Percentiles rank a stretch among this genome's conserved stretches.
Evolutionary conservation across 192 early-diverging fungal genomes (phyloP).

Genomic region (Diversispora eburnea): DNA sequence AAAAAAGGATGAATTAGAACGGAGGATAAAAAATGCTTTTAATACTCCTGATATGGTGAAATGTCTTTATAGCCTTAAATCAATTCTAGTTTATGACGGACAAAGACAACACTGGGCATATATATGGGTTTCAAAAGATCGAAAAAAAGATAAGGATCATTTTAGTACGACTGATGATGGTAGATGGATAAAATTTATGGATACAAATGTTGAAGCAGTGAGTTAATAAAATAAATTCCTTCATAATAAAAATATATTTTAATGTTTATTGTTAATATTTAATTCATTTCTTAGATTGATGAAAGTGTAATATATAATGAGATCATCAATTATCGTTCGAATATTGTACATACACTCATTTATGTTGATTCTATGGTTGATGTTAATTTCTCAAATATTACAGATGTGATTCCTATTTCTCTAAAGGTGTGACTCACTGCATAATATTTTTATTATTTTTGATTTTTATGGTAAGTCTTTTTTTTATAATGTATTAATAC

Average conservation of each 20-base stretch:
- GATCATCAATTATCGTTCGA: neutral
- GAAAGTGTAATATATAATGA: neutral
- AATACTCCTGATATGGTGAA: slow-evolving; percentile 7
- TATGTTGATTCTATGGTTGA: slow-evolving; percentile 3
- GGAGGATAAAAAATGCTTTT: neutral
- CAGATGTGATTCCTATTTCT: neutral
- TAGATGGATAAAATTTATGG: neutral
- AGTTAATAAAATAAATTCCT: neutral
- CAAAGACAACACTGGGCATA: slow-evolving; percentile 7
- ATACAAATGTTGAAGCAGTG: neutral
- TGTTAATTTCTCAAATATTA: neutral
- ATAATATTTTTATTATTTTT: neutral
- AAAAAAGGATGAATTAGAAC: slow-evolving; percentile 5
- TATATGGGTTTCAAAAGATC: slow-evolving; percentile 10
- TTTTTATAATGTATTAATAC: neutral
- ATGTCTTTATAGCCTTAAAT: neutral
- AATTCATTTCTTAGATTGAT: neutral
- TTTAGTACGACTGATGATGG: slow-evolving; percentile 2
- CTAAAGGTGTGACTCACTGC: neutral
- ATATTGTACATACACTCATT: slow-evolving; percentile 1
- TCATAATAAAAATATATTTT: neutral
- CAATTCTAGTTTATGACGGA: neutral
- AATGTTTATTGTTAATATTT: neutral
- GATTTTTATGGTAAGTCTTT: neutral
- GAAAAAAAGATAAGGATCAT: neutral